Evolutionary conservation across 2,329 filamentous ascomycete species (phyloP), one percentile per base, ranked within the genome.

Genomic region (Microdochium nivale): DNA sequence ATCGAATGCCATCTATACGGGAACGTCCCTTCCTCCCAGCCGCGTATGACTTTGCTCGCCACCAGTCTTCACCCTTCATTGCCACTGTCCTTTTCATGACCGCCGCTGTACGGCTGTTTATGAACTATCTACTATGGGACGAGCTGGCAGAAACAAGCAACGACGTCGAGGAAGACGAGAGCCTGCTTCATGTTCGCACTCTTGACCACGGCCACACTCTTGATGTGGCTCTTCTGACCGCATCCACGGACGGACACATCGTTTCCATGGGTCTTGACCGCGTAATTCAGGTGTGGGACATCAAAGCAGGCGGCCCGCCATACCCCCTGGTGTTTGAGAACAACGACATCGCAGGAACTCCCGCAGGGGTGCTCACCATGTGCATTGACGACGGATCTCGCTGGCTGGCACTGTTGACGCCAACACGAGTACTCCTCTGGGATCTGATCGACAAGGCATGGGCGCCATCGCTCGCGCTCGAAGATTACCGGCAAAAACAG

Each of bases 91-190:
- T 88, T 1, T 75, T 87, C 23, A 67, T 83, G 2, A 71, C 86
- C 16, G 82, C 82, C 9, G 79, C 79, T 19, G 78, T 91, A 25
- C 81, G 82, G 2, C 67, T 90, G 8, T 72, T 91, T 8, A 88
- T 88, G 72, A 88, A 84, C 55, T 88, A 87, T 59, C 72, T 92
- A 5, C 70, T 92, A 0, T 87, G 82, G 78, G 83, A 84, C 53
- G 81, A 86, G 51, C 68, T 76, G 52, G 66, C 69, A 7, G 66
- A 73, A 21, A 68, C 69, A 14, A 72, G 75, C 1, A 68, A 70
- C 7, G 70, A 77, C 9, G 68, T 74, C 4, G 72, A 76, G 7
- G 69, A 64, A 0, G 68, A 73, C n/a, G 70, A 75, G 27, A 68
- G 72, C 23, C 72, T 79, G 1, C 67, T 78, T 1, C 66, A 76